phyloP scores from a whole-genome alignment of 2,329 filamentous ascomycete genomes.

The Cordyceps militaris region DNA sequence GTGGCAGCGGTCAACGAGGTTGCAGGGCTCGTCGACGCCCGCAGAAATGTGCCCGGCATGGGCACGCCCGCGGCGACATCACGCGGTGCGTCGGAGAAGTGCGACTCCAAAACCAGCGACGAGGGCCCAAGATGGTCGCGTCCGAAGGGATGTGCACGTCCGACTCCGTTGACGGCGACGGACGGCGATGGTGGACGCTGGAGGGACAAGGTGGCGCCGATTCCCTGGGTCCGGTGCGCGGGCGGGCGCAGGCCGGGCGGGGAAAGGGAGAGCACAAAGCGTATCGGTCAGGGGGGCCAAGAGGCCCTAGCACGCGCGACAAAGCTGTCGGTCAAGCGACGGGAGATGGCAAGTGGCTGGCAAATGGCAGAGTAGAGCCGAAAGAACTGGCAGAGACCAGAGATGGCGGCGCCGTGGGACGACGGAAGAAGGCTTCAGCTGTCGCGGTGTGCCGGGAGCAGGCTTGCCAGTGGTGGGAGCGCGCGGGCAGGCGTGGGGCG shows the following conservation, averaged over 20 bases:
- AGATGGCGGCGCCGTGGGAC: background rate
- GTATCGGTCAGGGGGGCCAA: background rate
- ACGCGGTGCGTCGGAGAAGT: background rate
- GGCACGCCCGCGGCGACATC: background rate
- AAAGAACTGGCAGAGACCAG: background rate
- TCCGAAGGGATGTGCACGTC: background rate
- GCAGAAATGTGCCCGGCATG: background rate
- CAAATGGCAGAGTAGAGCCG: background rate
- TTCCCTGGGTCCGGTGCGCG: background rate
- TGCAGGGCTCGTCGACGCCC: background rate
- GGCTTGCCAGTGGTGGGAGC: background rate
- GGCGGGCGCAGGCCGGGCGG: background rate
- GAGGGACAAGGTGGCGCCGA: background rate
- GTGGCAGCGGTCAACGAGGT: background rate
- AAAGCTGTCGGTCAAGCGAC: constrained; percentile 7
- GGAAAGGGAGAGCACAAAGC: background rate
- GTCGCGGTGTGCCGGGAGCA: background rate
- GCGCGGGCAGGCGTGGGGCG: constrained; percentile 1
- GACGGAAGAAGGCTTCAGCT: background rate
- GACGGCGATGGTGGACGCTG: background rate
- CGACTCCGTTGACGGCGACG: constrained; percentile 7
- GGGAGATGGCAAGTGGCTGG: background rate
- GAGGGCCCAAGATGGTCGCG: background rate
- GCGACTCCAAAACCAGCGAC: background rate
- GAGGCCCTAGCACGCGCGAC: background rate